phyloP scores from a whole-genome alignment of 345 rosid genomes.

The Gossypium thurberi region DNA sequence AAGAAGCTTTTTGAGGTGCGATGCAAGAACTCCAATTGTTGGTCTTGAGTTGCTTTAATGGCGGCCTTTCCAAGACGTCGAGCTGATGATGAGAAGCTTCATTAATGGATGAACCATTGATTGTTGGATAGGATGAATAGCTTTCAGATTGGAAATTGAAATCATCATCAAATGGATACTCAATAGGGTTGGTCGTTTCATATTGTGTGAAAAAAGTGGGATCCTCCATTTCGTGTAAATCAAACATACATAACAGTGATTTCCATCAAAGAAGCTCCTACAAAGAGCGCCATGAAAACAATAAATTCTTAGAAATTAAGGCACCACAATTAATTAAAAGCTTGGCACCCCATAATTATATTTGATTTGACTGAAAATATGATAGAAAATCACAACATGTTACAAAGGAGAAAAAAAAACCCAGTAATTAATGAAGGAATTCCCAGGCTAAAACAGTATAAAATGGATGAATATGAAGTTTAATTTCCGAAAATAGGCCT shows the following conservation, averaged over 20 bases:
- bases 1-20: conserved; percentile 19
- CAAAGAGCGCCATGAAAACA: not conserved
- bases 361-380: too few species aligned
- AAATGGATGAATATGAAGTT: too few species aligned
- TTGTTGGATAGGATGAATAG: conserved; percentile 11
- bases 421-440: too few species aligned
- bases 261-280: conserved; percentile 16
- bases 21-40: conserved; percentile 28
- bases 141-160: conserved; percentile 22
- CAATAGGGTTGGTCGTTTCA: conserved; percentile 24
- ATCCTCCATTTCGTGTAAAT: conserved; percentile 28
- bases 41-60: conserved; percentile 31
- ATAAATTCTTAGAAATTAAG: not conserved
- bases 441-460: too few species aligned
- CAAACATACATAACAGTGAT: not conserved
- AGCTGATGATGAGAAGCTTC: not conserved
- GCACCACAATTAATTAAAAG: not conserved
- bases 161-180: conserved; percentile 25
- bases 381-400: not conserved
- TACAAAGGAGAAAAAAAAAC: not conserved
- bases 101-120: conserved; percentile 1
- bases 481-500: too few species aligned
- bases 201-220: conserved; percentile 17
- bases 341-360: too few species aligned
- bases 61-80: conserved; percentile 24